Evolutionary conservation across 2,329 filamentous ascomycete genomes (phyloP), one percentile per base, ranked within the genome.

Genomic region (Mollisiaceae sp.): DNA sequence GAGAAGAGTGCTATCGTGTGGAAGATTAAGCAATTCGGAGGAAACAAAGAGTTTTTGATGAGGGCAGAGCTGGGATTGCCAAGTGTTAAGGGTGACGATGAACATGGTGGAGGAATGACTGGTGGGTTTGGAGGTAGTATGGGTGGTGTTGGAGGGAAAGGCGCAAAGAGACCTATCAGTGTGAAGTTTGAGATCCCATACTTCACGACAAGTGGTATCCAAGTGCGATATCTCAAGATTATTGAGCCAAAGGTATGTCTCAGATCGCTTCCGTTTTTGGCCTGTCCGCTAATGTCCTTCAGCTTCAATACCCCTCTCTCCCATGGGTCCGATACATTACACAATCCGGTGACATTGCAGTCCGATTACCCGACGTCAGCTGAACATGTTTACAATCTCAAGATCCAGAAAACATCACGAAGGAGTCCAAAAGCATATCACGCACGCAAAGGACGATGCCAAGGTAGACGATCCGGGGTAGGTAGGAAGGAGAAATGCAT

Each of bases 141-240:
- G 94, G 94, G 94, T 65, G 94, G 94, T 70, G 87, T 95, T 35
- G 89, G 86, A n/a, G 85, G 88, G 4, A 98, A 98, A 82, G 92
- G 92, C 22, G 86, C 87, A 64, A 99, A 98, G 85, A 84, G 95
- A 72, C 95, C 95, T 0, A 99, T 99, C 75, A 94, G 94, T 79
- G 95, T 99, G 82, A 99, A 99, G 82, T 99, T 99, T 78, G 95
- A 99, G 83, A 99, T 99, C 76, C 95, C 95, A n/a, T 99, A 99
- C 81, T 99, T 99, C 78, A 99, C 95, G n/a, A 99, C 96, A 2
- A 96, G 92, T 81, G 95, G 95, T 70, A 99, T 99, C 73, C 96
- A 99, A 80, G 95, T 99, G 75, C 88, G 95, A 75, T 99, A 99
- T 79, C 81, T 99, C 78, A 99, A 99, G 86, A 99, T 99, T 76